Percentiles rank a stretch among this genome's conserved stretches.
Conservation (phyloP, 305 asterid species). For the Solanum hybrid region DNA sequence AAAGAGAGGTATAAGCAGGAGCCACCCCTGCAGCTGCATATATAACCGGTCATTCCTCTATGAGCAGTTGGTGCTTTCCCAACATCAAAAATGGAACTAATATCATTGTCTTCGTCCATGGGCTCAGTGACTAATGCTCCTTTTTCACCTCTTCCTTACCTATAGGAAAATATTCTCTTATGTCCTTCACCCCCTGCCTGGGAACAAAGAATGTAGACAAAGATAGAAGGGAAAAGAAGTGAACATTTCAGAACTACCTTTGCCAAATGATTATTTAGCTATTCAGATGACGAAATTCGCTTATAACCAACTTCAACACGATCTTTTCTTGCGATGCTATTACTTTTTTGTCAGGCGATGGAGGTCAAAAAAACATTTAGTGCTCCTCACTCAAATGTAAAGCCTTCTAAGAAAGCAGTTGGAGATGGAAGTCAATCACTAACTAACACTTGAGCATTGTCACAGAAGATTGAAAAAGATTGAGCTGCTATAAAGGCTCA, state of each 20-base stretch:
- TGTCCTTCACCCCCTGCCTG: background rate
- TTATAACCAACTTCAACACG: background rate
- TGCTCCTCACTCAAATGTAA: too few species aligned
- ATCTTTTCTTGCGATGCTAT: background rate
- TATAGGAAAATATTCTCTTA: background rate
- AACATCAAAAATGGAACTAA: background rate
- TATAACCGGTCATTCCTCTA: background rate
- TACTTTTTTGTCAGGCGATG: slow-evolving; percentile 29
- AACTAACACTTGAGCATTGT: background rate
- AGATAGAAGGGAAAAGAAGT: background rate
- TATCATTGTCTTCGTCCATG: background rate
- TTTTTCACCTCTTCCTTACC: background rate
- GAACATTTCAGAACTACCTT: background rate
- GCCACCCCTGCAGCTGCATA: background rate
- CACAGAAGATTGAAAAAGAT: background rate
- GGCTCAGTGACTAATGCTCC: background rate
- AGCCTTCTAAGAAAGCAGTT: too few species aligned
- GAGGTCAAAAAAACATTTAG: background rate
- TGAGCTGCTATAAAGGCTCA: background rate
- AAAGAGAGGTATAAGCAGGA: background rate
- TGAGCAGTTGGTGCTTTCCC: background rate
- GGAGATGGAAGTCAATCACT: slow-evolving; percentile 14
- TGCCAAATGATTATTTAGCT: background rate
- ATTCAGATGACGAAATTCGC: background rate
- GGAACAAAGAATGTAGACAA: background rate